Conservation (phyloP, 2,329 filamentous ascomycete genomes). For the Exophiala spinifera region DNA sequence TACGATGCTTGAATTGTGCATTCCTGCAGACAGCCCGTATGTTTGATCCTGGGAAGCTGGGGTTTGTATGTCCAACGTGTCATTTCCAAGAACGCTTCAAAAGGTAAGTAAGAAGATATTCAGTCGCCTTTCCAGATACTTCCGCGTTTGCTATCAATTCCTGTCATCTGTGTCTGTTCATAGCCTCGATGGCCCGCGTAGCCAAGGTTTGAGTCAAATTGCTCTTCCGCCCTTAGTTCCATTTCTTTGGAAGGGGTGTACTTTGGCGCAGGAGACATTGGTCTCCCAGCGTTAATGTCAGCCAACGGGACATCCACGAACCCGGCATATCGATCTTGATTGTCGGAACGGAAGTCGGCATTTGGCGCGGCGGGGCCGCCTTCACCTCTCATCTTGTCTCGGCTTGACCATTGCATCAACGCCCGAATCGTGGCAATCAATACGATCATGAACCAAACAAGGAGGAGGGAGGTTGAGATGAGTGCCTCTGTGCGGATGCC, state of each 20-base stretch:
- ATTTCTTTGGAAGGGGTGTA: conserved; percentile 28
- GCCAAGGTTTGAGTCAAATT: conserved; percentile 43
- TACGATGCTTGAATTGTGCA: neutral
- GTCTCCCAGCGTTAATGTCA: conserved; percentile 27
- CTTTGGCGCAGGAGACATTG: conserved; percentile 28
- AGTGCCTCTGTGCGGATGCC: conserved; percentile 73
- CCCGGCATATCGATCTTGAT: conserved; percentile 30
- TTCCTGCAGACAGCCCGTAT: neutral
- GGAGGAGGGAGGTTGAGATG: conserved; percentile 70
- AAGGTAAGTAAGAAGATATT: neutral
- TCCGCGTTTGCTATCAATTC: conserved; percentile 18
- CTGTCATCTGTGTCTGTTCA: conserved; percentile 29
- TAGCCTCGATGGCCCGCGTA: conserved; percentile 41
- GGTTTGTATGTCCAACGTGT: too few relatives aligned
- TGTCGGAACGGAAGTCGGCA: conserved; percentile 22
- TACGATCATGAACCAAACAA: conserved; percentile 74
- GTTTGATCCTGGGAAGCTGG: neutral
- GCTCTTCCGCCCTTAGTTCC: conserved; percentile 28
- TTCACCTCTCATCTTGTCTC: conserved; percentile 60
- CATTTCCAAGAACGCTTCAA: conserved; percentile 1
- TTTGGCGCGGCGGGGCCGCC: conserved; percentile 46
- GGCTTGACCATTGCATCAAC: conserved; percentile 57
- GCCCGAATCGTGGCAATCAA: conserved; percentile 70
- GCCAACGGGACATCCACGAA: conserved; percentile 41
- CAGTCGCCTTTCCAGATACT: conserved; percentile 15